A percentile compares a stretch with the other conserved stretches of the same genome.
Conservation (phyloP, 2,329 filamentous ascomycete genomes). For the Hypoxylon sp. region DNA sequence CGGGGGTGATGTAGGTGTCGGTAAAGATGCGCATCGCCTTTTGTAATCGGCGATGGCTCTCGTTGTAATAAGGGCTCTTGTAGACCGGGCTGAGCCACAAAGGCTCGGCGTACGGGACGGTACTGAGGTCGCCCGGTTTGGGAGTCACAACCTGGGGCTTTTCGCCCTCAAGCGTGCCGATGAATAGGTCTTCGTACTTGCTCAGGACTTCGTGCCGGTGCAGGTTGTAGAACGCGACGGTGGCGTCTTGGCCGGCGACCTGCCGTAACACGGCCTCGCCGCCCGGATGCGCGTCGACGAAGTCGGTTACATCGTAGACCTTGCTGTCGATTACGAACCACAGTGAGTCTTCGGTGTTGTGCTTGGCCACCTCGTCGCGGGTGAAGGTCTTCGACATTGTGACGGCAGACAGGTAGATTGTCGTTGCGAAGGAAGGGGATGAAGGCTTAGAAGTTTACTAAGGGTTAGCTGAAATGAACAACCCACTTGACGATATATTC, state of each 20-base stretch:
- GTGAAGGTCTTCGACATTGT: slow-evolving; percentile 64
- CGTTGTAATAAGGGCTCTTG: slow-evolving; percentile 84
- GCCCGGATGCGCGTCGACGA: slow-evolving; percentile 86
- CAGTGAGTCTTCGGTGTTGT: slow-evolving; percentile 80
- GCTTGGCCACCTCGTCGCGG: slow-evolving; percentile 77
- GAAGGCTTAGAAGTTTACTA: not conserved
- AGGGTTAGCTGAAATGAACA: not conserved
- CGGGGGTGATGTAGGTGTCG: slow-evolving; percentile 77
- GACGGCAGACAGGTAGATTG: slow-evolving; percentile 29
- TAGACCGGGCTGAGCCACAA: slow-evolving; percentile 84
- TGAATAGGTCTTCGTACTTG: slow-evolving; percentile 80
- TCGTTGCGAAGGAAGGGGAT: slow-evolving; percentile 2
- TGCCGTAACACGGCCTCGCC: slow-evolving; percentile 84
- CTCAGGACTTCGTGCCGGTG: slow-evolving; percentile 90
- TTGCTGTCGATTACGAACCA: slow-evolving; percentile 90
- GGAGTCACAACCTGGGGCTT: slow-evolving; percentile 78
- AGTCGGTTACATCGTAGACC: slow-evolving; percentile 89
- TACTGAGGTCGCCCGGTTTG: slow-evolving; percentile 77
- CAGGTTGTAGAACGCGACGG: slow-evolving; percentile 88
- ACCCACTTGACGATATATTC: slow-evolving; percentile 2
- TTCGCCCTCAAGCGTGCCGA: slow-evolving; percentile 82
- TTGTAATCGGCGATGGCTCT: slow-evolving; percentile 77
- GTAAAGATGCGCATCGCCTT: slow-evolving; percentile 79
- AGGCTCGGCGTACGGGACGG: slow-evolving; percentile 87
- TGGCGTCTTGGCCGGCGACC: slow-evolving; percentile 85